Percentiles rank a stretch among this genome's conserved stretches.
phyloP scores from a whole-genome alignment of 2,329 filamentous ascomycete species.

The Trichoderma simmonsii region DNA sequence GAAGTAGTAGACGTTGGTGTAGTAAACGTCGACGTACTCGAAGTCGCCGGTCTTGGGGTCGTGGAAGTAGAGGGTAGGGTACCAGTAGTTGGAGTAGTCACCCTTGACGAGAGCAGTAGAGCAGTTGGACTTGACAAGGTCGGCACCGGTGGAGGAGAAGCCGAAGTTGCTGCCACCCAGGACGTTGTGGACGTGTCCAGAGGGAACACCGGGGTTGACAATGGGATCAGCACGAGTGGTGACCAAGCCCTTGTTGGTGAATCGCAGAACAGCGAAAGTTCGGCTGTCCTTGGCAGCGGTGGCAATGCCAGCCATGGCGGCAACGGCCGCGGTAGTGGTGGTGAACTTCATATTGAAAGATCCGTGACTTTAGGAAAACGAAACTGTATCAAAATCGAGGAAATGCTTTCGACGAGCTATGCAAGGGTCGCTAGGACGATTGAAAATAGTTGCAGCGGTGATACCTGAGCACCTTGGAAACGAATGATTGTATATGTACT shows the following conservation, averaged over 20 bases:
- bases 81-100: constrained; percentile 76
- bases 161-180: constrained; percentile 69
- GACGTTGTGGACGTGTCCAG: constrained; percentile 66
- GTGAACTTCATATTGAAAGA: constrained; percentile 36
- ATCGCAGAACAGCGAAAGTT: constrained; percentile 67
- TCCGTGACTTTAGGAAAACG: neutral
- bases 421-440: constrained; percentile 6
- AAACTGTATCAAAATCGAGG: neutral
- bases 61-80: constrained; percentile 66
- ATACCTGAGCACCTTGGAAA: constrained; percentile 36
- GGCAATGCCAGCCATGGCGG: constrained; percentile 36
- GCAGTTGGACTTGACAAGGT: constrained; percentile 61
- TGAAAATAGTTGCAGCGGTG: constrained; percentile 25
- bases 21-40: constrained; percentile 64
- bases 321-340: constrained; percentile 32
- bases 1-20: constrained; percentile 76
- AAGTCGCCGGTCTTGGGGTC: constrained; percentile 61
- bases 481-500: constrained; percentile 23
- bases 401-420: constrained; percentile 10
- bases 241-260: constrained; percentile 63
- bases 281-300: constrained; percentile 46
- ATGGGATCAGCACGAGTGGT: constrained; percentile 67
- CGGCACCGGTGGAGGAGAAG: constrained; percentile 57
- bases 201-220: constrained; percentile 56
- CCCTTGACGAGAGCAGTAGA: constrained; percentile 66